Conservation (phyloP, 2,329 filamentous ascomycete species). For the Monascus ruber region DNA sequence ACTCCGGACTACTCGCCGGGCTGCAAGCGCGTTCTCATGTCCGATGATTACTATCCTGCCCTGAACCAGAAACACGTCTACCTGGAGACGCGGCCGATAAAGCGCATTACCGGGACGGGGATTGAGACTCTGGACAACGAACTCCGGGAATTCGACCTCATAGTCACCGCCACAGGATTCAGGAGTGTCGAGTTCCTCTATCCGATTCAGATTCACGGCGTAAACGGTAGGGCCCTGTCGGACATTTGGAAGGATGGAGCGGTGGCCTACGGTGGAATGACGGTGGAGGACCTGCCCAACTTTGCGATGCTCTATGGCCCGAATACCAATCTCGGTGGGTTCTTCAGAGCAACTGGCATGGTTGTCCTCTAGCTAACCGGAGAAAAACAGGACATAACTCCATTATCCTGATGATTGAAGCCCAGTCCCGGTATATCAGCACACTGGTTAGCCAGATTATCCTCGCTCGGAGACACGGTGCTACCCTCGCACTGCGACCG, state of each 20-base stretch:
- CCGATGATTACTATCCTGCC: constrained; percentile 46
- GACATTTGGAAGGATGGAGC: constrained; percentile 47
- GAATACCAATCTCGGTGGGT: constrained; percentile 39
- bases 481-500: constrained; percentile 36
- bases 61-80: constrained; percentile 37
- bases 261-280: constrained; percentile 40
- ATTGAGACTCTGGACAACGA: constrained; percentile 36
- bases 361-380: not conserved
- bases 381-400: constrained; percentile 37
- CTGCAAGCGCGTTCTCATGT: constrained; percentile 45
- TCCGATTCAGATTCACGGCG: constrained; percentile 43
- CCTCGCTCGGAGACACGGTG: constrained; percentile 29
- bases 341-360: not conserved
- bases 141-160: constrained; percentile 40
- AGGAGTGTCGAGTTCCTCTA: constrained; percentile 48
- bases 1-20: constrained; percentile 44
- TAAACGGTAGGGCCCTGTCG: constrained; percentile 29
- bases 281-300: constrained; percentile 42
- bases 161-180: constrained; percentile 51
- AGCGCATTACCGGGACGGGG: constrained; percentile 34
- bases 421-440: constrained; percentile 45
- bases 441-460: constrained; percentile 40
- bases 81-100: constrained; percentile 42
- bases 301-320: constrained; percentile 49
- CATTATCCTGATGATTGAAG: constrained; percentile 53